Evolutionary conservation across 768 basidiomycete species (phyloP), one percentile per base, ranked within the genome.

Genomic region (Macrolepiota albuminosa): DNA sequence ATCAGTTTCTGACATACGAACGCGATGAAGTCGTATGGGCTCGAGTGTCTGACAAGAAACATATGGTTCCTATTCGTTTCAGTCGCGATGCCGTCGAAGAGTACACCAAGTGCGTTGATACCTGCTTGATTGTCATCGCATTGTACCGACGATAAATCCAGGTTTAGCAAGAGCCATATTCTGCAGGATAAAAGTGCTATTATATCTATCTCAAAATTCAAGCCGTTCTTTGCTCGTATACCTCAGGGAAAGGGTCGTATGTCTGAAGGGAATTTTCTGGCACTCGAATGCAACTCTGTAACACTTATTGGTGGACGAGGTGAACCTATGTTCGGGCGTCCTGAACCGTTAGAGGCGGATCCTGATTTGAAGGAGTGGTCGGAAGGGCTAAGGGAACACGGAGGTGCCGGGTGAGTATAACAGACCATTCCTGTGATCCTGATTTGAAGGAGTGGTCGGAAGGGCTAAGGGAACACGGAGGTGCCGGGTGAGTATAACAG

Each of bases 11-110:
- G 29, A 84, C 84, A 7, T 82, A 75, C 62, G 76, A 76, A 6
- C 67, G 77, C 39, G 75, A 78, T 47, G 73, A 76, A n/a, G 68
- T 69, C 21, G 67, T 89, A 18, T 91, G 89, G 88, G 87, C 82
- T 1, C 71, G 73, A 48, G 68, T 85, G 14, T 88, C 87, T 1
- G 89, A 91, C 69, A 84, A 81, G 66, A 61, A 72, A 2, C 65
- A 80, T 59, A 63, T 61, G 14, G 72, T 89, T 18, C 79, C 84
- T 4, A 76, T 84, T 4, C 81, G 81, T 36, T 81, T 91, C 65
- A 81, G 76, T 42, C 75, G 72, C 63, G 74, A 80, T 6, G 86
- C 87, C 1, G 70, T 84, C 14, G 66, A 68, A 34, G 67, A 72
- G 18, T 87, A 78, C 65, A 71, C 71, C 43, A 68, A 62, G 79